phyloP scores from a whole-genome alignment of 208 protist genomes.

The Tritrichomonas foetus region DNA sequence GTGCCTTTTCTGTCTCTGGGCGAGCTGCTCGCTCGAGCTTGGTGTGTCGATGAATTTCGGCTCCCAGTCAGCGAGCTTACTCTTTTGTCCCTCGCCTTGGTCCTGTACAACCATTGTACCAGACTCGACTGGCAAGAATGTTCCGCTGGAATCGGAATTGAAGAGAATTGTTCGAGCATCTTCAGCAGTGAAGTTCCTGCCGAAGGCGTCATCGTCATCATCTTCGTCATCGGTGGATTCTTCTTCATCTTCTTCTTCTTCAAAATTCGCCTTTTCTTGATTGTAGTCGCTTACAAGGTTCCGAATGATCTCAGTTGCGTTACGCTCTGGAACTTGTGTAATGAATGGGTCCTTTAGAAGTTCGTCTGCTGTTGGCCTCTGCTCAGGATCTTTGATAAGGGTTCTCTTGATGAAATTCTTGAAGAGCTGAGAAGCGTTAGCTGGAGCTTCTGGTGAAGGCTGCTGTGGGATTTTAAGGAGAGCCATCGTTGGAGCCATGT shows the following conservation, averaged over 20 bases:
- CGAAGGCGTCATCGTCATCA: not conserved
- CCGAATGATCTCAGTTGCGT: not conserved
- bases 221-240: not conserved
- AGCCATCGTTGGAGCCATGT: not conserved
- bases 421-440: not conserved
- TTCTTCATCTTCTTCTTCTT: not conserved
- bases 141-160: not conserved
- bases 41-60: not conserved
- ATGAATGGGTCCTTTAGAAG: not conserved
- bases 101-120: conserved; percentile 23
- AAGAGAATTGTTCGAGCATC: not conserved
- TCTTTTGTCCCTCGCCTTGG: not conserved
- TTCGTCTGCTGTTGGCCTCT: not conserved
- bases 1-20: not conserved
- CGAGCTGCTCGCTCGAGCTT: not conserved
- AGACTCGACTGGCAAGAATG: not conserved
- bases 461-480: not conserved
- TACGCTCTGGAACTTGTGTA: not conserved
- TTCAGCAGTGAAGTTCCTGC: not conserved
- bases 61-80: not conserved
- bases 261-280: not conserved
- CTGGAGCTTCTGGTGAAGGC: conserved; percentile 24
- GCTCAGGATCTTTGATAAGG: not conserved
- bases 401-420: not conserved
- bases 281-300: not conserved